These are phyloP conservation scores for Graphiopsis chlorocephala DNA, from an alignment of 2,329 filamentous ascomycete species.

Conservation along the genomic window DNA sequence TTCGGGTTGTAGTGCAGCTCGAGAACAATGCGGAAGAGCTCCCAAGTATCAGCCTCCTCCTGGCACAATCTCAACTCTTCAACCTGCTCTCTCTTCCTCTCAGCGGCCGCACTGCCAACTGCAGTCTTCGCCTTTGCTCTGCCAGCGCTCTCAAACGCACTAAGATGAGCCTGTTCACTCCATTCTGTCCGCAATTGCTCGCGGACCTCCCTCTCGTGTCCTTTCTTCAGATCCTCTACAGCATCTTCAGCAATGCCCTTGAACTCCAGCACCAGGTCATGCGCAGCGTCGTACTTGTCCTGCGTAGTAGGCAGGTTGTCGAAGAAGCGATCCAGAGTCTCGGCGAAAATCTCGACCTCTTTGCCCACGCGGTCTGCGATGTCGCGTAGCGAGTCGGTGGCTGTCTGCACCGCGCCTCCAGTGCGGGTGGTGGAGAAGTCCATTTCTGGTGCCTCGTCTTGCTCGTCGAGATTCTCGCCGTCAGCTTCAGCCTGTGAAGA, in stretches of 20 bases:
- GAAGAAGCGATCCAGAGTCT: constrained; percentile 71
- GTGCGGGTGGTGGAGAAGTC: constrained; percentile 10
- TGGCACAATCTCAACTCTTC: constrained; percentile 25
- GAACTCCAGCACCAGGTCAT: constrained; percentile 55
- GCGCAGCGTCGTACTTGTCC: constrained; percentile 57
- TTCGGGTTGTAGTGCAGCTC: constrained; percentile 58
- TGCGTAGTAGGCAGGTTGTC: constrained; percentile 46
- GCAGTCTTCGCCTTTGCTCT: constrained; percentile 23
- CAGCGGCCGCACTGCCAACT: constrained; percentile 20
- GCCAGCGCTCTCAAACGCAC: constrained; percentile 31
- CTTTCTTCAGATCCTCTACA: constrained; percentile 45
- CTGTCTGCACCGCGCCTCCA: constrained; percentile 34
- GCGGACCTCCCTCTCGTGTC: constrained; percentile 36
- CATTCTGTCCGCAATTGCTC: constrained; percentile 42
- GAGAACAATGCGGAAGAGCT: constrained; percentile 73
- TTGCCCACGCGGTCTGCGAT: constrained; percentile 68
- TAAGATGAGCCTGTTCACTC: constrained; percentile 23
- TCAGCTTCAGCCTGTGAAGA: constrained; percentile 5
- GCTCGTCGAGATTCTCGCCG: constrained; percentile 1
- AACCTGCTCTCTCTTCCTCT: constrained; percentile 37
- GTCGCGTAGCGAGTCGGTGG: constrained; percentile 47
- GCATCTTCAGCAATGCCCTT: constrained; percentile 52
- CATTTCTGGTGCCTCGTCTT: constrained; percentile 17
- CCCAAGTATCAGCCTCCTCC: constrained; percentile 85
- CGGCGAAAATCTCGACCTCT: constrained; percentile 85